Conservation (phyloP, 2,329 filamentous ascomycete genomes). For the Penicillium sumatraense region DNA sequence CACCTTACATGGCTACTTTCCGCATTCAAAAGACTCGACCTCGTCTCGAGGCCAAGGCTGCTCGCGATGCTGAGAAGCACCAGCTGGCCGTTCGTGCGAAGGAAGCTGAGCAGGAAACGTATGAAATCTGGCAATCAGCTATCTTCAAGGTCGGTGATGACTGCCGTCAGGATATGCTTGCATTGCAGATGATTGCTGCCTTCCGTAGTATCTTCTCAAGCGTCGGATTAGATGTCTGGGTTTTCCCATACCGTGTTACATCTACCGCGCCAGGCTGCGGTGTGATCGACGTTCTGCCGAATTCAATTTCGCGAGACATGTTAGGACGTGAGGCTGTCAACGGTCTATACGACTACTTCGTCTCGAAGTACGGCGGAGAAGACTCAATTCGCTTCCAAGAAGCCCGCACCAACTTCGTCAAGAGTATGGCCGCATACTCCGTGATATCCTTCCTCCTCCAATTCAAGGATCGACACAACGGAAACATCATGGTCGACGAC, state of each 20-base stretch:
- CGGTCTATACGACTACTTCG: slow-evolving; percentile 96
- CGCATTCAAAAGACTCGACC: slow-evolving; percentile 79
- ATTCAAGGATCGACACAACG: slow-evolving; percentile 99
- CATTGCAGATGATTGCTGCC: slow-evolving; percentile 95
- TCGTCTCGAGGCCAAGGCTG: slow-evolving; percentile 30
- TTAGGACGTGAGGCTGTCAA: slow-evolving; percentile 97
- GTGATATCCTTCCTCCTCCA: slow-evolving; percentile 96
- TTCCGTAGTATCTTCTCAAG: slow-evolving; percentile 97
- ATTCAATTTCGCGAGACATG: slow-evolving; percentile 98
- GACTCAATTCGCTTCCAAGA: slow-evolving; percentile 94
- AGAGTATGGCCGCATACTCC: slow-evolving; percentile 98
- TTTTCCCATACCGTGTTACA: slow-evolving; percentile 95
- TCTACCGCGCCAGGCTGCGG: slow-evolving; percentile 96
- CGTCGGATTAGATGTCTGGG: slow-evolving; percentile 93
- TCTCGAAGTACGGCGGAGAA: slow-evolving; percentile 95
- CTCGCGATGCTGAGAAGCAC: slow-evolving; percentile 33
- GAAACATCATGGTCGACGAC: slow-evolving; percentile 99
- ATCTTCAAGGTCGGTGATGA: slow-evolving; percentile 99
- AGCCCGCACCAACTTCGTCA: slow-evolving; percentile 95
- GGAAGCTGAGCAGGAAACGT: slow-evolving; percentile 56
- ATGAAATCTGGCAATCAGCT: slow-evolving; percentile 98
- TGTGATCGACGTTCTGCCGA: slow-evolving; percentile 96
- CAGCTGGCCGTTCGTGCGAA: slow-evolving; percentile 23
- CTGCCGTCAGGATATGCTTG: slow-evolving; percentile 94
- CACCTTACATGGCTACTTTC: slow-evolving; percentile 99